phyloP scores from a whole-genome alignment of 805 yeast species.

The Starmerella apicola region DNA sequence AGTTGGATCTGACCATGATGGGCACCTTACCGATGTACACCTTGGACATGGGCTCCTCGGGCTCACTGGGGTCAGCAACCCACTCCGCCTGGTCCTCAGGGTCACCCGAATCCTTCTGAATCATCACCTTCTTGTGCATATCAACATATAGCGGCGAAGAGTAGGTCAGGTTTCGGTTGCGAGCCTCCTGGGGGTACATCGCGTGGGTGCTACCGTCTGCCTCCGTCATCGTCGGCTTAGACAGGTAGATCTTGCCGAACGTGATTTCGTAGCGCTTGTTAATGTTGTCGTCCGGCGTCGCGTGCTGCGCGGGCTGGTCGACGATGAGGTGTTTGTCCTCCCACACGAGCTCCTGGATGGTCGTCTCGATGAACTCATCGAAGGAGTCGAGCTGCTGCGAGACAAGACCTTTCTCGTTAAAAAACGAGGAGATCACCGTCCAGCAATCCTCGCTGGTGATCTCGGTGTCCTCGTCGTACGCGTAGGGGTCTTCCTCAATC shows the following conservation, averaged over 20 bases:
- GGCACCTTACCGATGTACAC: constrained; percentile 96
- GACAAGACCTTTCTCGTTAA: constrained; percentile 91
- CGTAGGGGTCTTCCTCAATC: constrained; percentile 31
- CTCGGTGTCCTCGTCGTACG: constrained; percentile 54
- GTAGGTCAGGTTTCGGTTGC: constrained; percentile 89
- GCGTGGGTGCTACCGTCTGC: constrained; percentile 99
- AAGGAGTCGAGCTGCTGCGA: constrained; percentile 97
- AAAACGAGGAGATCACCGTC: constrained; percentile 93
- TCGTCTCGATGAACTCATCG: constrained; percentile 92
- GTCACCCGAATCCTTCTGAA: constrained; percentile 21
- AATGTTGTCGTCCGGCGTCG: constrained; percentile 77
- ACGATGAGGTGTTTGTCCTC: constrained; percentile 89
- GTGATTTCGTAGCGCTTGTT: constrained; percentile 89
- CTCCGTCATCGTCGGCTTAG: constrained; percentile 96
- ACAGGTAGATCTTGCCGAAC: constrained; percentile 93
- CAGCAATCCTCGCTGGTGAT: constrained; percentile 98
- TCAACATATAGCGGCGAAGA: constrained; percentile 94
- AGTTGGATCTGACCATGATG: constrained; percentile 92
- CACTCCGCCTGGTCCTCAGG: constrained; percentile 40
- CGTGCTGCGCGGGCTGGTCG: constrained; percentile 97
- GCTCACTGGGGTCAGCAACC: constrained; percentile 44
- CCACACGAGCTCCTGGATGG: constrained; percentile 91
- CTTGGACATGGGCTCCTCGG: constrained; percentile 62
- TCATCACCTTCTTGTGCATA: constrained; percentile 76
- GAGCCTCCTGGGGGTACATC: constrained; percentile 95